These are phyloP conservation scores for Arabidopsis thaliana DNA, from an alignment of 345 rosid genomes.

Conservation along the genomic window DNA sequence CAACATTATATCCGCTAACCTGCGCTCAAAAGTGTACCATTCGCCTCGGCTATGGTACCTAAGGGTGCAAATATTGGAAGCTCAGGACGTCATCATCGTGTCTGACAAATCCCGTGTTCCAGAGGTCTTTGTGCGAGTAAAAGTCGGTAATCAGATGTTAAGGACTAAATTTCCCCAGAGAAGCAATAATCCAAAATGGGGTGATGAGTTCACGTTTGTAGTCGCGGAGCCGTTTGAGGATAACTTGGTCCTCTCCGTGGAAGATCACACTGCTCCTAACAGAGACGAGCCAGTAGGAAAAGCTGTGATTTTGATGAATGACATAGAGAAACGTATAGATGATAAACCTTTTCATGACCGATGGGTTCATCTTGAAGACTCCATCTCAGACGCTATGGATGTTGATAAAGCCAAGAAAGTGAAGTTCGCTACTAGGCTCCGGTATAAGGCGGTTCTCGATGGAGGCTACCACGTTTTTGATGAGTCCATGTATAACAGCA, in stretches of 20 bases:
- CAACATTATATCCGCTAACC: slow-evolving; percentile 50
- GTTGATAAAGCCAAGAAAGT: slow-evolving; percentile 42
- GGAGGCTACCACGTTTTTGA: slow-evolving; percentile 68
- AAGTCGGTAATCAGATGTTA: slow-evolving; percentile 66
- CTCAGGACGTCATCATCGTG: slow-evolving; percentile 77
- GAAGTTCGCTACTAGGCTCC: slow-evolving; percentile 54
- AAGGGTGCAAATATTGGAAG: slow-evolving; percentile 78
- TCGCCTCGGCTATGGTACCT: slow-evolving; percentile 94
- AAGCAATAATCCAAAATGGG: slow-evolving; percentile 72
- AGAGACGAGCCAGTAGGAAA: slow-evolving; percentile 54
- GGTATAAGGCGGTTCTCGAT: slow-evolving; percentile 51
- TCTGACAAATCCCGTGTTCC: slow-evolving; percentile 66
- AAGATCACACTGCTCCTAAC: slow-evolving; percentile 47
- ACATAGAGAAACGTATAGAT: slow-evolving; percentile 43
- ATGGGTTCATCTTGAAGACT: slow-evolving; percentile 52
- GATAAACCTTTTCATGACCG: slow-evolving; percentile 35
- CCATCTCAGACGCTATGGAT: slow-evolving; percentile 38
- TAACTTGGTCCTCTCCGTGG: slow-evolving; percentile 50
- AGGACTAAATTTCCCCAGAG: slow-evolving; percentile 62
- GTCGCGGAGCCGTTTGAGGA: slow-evolving; percentile 70
- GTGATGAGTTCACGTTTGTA: slow-evolving; percentile 84
- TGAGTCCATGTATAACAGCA: slow-evolving; percentile 54
- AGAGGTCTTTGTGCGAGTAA: slow-evolving; percentile 72
- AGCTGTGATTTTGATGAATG: slow-evolving; percentile 44
- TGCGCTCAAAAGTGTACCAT: slow-evolving; percentile 88